phyloP scores from a whole-genome alignment of 2,329 filamentous ascomycete species.

The Epichloe coenophiala region DNA sequence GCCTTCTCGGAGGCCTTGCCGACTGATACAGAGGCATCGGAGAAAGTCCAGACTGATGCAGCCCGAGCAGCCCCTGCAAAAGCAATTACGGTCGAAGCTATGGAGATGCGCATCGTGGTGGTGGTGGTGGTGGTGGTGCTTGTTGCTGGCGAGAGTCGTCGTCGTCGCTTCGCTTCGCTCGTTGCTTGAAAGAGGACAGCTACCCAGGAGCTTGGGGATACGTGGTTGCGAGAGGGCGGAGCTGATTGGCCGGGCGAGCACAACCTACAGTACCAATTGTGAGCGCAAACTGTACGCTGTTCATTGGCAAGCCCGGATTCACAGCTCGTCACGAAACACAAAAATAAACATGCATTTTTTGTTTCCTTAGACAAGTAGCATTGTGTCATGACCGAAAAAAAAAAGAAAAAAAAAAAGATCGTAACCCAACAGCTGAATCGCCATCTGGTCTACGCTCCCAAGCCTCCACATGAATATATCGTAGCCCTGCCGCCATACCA shows the following conservation, averaged over 20 bases:
- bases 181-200: conserved; percentile 17
- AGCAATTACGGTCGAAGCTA: conserved; percentile 28
- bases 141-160: conserved; percentile 1
- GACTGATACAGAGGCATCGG: conserved; percentile 56
- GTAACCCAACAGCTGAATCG: neutral
- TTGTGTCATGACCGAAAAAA: too few species aligned
- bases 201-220: conserved; percentile 9
- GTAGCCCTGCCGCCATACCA: neutral
- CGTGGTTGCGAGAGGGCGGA: conserved; percentile 10
- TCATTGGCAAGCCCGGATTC: neutral
- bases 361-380: too few species aligned
- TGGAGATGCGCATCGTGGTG: conserved; percentile 23
- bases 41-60: conserved; percentile 55
- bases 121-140: conserved; percentile 5
- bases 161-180: conserved; percentile 3
- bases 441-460: neutral
- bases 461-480: too few species aligned
- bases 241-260: conserved; percentile 8
- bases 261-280: conserved; percentile 1
- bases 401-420: too few species aligned
- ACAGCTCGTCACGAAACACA: too few species aligned
- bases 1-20: conserved; percentile 49
- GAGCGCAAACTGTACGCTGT: neutral
- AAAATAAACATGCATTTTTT: too few species aligned
- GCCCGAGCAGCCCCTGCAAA: conserved; percentile 37